Percentiles rank a stretch among this genome's conserved stretches.
Conservation (phyloP, 768 basidiomycete genomes). For the Tulasnella calospora region DNA sequence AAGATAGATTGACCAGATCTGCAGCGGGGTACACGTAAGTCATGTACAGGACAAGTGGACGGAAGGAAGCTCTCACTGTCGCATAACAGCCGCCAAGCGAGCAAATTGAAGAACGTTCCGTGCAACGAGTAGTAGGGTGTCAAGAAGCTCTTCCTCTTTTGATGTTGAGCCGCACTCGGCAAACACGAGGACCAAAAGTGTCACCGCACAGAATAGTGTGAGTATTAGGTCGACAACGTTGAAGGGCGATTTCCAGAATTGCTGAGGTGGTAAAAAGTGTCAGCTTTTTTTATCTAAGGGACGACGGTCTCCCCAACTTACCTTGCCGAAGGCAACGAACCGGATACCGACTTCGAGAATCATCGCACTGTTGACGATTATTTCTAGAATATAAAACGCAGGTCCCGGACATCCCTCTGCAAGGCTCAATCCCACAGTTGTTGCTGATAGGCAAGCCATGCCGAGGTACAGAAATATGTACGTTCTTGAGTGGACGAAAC, state of each 20-base stretch:
- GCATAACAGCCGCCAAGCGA: constrained; percentile 84
- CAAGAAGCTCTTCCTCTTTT: constrained; percentile 90
- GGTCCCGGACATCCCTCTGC: constrained; percentile 78
- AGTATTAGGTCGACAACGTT: constrained; percentile 80
- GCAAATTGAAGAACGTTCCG: constrained; percentile 91
- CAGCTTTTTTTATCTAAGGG: not conserved
- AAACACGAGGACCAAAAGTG: constrained; percentile 81
- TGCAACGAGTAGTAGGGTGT: constrained; percentile 85
- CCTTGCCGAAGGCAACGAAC: constrained; percentile 87
- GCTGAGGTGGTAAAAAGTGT: constrained; percentile 44
- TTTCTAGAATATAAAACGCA: constrained; percentile 84
- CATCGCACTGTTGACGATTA: constrained; percentile 87
- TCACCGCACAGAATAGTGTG: constrained; percentile 84
- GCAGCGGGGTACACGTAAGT: not conserved
- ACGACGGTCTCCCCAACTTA: constrained; percentile 42
- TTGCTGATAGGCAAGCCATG: constrained; percentile 82
- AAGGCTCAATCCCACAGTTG: constrained; percentile 79
- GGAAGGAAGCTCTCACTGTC: constrained; percentile 65
- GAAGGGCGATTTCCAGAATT: constrained; percentile 95
- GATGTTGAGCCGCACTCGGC: constrained; percentile 77
- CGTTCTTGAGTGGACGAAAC: constrained; percentile 79
- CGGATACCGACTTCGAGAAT: constrained; percentile 89
- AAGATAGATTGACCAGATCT: constrained; percentile 90
- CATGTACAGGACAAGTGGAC: constrained; percentile 40
- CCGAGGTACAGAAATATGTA: constrained; percentile 85